Evolutionary conservation across 2,329 filamentous ascomycete genomes (phyloP).

Genomic region (Trichoderma sp.): DNA sequence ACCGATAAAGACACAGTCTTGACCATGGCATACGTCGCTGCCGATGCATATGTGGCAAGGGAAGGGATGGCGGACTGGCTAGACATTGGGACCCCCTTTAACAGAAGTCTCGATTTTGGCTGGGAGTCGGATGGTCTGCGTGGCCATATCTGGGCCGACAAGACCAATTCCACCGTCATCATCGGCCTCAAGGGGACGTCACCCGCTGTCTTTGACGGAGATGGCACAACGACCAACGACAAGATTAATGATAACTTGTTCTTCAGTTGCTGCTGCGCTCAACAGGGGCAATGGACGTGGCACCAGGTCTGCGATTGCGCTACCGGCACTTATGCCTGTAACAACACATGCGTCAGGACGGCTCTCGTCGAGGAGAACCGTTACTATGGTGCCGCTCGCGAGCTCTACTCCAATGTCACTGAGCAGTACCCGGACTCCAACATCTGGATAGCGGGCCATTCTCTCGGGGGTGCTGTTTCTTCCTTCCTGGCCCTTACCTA

Average conservation of each 20-base stretch:
- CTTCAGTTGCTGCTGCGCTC: constrained; percentile 96
- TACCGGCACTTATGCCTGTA: constrained; percentile 83
- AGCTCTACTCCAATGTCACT: constrained; percentile 91
- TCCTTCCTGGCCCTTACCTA: constrained; percentile 91
- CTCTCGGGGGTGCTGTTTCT: constrained; percentile 84
- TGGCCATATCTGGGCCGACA: constrained; percentile 89
- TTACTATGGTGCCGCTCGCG: constrained; percentile 86
- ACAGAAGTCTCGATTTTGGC: constrained; percentile 85
- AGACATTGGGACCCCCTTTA: constrained; percentile 76
- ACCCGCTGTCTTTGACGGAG: constrained; percentile 90
- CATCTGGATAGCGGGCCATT: constrained; percentile 90
- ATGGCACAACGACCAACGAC: constrained; percentile 94
- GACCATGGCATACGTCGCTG: constrained; percentile 82
- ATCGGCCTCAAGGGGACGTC: constrained; percentile 93
- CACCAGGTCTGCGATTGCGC: constrained; percentile 93
- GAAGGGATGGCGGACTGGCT: constrained; percentile 78
- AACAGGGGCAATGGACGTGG: constrained; percentile 89
- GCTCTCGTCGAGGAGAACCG: constrained; percentile 79
- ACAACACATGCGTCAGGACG: constrained; percentile 81
- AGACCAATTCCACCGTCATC: constrained; percentile 81
- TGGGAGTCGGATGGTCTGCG: constrained; percentile 88
- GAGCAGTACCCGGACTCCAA: constrained; percentile 81
- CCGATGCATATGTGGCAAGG: constrained; percentile 81
- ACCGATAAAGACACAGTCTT: constrained; percentile 84
- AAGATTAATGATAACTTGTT: constrained; percentile 98